Evolutionary conservation across 2,329 filamentous ascomycete species (phyloP), one percentile per base, ranked within the genome.

Genomic region (Diaporthe aspalathi): DNA sequence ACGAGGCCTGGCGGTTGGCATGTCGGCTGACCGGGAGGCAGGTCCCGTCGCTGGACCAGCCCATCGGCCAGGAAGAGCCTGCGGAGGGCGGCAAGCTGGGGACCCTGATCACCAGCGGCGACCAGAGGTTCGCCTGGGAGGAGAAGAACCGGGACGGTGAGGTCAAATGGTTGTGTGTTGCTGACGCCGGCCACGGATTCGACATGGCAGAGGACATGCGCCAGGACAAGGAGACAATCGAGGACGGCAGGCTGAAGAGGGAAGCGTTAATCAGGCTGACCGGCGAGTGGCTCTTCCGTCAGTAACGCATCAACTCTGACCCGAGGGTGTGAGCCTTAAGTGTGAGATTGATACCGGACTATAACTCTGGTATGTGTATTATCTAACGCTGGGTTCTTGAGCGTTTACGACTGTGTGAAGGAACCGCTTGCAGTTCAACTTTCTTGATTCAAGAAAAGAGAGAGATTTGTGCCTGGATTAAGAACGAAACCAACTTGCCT

Each of bases 1-100:
- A 81, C 38, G 86, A 86, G 75, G 79, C 74, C 9, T 84, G 80
- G 80, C 74, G 78, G 40, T 76, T 83, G 75, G 80, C 80, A 24
- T 79, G 77, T 67, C 76, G 74, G 54, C 70, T 83, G 5, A 79
- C 80, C 2, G 81, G 80, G 0, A 78, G 76, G 32, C 74, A 76
- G 4, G 76, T 78, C 24, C 78, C 81, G n/a, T 32, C 74, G 12
- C 9, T 75, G 2, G 75, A 75, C 0, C 77, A 79, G 12, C 74
- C 70, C 29, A 76, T 81, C 6, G 82, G 82, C 5, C 75, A 78
- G 60, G 73, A 76, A 62, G 77, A 76, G 47, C 35, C 50, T 1
- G 73, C 50, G 1, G 73, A 69, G 1, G 62, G 74, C 32, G 76
- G 77, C 1, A 73, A 76, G 73, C 45, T 77, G 50, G 73, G 78